Conservation (phyloP, 164 flowering plant genomes). For the Stephania yunnanensis region DNA sequence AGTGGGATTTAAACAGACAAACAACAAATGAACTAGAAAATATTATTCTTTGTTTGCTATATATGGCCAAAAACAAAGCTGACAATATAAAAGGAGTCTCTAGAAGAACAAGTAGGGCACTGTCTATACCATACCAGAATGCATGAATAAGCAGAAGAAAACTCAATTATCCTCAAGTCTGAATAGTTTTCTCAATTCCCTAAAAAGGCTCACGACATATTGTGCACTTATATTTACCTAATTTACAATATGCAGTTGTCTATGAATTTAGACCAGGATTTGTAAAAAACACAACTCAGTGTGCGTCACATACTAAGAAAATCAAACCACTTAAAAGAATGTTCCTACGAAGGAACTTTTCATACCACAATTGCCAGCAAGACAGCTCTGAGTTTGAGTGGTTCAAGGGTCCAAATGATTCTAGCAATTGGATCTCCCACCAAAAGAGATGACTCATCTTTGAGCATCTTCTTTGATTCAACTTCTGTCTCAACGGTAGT, state of each 20-base stretch:
- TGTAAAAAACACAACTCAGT: not conserved
- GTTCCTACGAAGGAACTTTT: slow-evolving; percentile 8
- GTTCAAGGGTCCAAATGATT: slow-evolving; percentile 53
- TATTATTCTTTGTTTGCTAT: not conserved
- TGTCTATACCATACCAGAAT: not conserved
- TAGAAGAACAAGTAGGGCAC: not conserved
- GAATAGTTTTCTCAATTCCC: not conserved
- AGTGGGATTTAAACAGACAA: not conserved
- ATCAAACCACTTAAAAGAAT: not conserved
- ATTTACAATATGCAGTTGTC: not conserved
- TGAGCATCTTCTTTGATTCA: slow-evolving; percentile 19
- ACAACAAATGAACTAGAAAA: not conserved
- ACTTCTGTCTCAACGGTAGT: slow-evolving; percentile 18
- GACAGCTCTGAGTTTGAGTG: slow-evolving; percentile 46
- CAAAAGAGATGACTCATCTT: slow-evolving; percentile 23
- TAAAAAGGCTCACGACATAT: not conserved
- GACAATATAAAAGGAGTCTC: not conserved
- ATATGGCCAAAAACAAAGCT: not conserved
- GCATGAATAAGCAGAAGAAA: not conserved
- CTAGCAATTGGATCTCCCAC: slow-evolving; percentile 76
- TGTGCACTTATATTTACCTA: not conserved
- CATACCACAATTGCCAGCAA: slow-evolving; percentile 79
- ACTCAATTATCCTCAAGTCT: not conserved
- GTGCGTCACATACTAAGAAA: not conserved
- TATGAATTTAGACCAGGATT: no score